Evolutionary conservation across 192 early-diverging fungal genomes (phyloP).

Genomic region (Linnemannia schmuckeri): DNA sequence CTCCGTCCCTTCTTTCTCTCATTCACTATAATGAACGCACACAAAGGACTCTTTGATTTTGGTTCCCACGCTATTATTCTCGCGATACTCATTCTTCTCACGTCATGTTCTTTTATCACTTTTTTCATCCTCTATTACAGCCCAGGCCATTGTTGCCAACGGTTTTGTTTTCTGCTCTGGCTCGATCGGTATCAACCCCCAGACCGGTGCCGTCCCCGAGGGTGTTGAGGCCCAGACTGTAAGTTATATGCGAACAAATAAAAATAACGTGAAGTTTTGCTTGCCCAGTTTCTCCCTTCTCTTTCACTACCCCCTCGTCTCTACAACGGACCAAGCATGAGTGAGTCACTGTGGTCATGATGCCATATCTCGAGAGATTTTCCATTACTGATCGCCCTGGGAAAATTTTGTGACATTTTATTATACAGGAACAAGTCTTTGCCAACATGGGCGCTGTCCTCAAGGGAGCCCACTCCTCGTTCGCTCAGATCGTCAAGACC

Average conservation of each 20-base stretch:
- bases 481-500: slow-evolving; percentile 92
- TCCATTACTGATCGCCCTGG: slow-evolving; percentile 1
- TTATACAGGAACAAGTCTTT: slow-evolving; percentile 71
- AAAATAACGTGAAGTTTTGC: background rate
- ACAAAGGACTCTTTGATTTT: background rate
- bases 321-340: too few relatives aligned
- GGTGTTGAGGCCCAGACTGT: slow-evolving; percentile 81
- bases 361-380: background rate
- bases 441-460: slow-evolving; percentile 89
- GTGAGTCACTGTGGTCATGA: slow-evolving; percentile 13
- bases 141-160: slow-evolving; percentile 85
- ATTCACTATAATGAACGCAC: background rate
- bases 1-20: background rate
- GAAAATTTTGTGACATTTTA: background rate
- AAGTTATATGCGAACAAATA: background rate
- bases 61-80: slow-evolving; percentile 17
- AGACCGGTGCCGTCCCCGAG: slow-evolving; percentile 75
- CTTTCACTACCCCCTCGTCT: too few relatives aligned
- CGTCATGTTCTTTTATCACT: background rate
- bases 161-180: slow-evolving; percentile 88
- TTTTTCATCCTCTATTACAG: slow-evolving; percentile 35
- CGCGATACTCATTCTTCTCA: background rate
- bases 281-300: too few relatives aligned
- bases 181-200: slow-evolving; percentile 80
- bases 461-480: slow-evolving; percentile 78